Percentiles rank a stretch among this genome's conserved stretches.
Evolutionary conservation across 345 rosid species (phyloP).

Genomic region (Bretschneidera sinensis): DNA sequence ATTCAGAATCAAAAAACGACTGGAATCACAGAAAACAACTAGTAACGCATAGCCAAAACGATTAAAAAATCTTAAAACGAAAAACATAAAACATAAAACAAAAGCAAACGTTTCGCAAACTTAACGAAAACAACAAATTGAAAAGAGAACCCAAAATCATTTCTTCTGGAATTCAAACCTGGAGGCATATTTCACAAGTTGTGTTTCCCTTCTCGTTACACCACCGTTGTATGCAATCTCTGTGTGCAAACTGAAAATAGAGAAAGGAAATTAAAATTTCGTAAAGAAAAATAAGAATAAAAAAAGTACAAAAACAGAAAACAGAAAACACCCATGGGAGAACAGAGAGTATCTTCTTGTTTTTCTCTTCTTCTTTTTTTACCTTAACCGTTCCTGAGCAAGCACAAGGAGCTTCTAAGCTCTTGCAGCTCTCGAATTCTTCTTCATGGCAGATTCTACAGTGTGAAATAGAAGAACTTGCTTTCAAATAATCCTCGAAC

Average conservation of each 20-base stretch:
- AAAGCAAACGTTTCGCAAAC: too few species aligned
- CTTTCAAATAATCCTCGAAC: constrained; percentile 41
- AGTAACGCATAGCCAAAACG: too few species aligned
- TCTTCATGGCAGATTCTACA: constrained; percentile 96
- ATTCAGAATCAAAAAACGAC: neutral
- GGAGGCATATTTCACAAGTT: constrained; percentile 89
- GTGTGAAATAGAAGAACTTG: constrained; percentile 28
- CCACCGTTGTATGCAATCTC: constrained; percentile 98
- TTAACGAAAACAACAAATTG: neutral
- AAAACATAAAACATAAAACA: neutral
- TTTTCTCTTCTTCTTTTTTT: neutral
- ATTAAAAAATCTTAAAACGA: too few species aligned
- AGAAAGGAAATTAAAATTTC: too few species aligned
- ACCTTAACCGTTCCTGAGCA: constrained; percentile 96
- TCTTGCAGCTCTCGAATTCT: constrained; percentile 50
- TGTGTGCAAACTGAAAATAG: constrained; percentile 64
- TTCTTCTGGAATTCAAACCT: too few species aligned
- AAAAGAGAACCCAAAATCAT: too few species aligned
- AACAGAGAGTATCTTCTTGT: neutral
- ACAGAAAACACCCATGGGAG: neutral
- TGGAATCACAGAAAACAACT: neutral
- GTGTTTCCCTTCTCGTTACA: constrained; percentile 96
- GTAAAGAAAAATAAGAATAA: neutral
- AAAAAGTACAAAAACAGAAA: neutral
- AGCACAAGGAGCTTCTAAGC: constrained; percentile 88